These are phyloP conservation scores for Dactylellina leptospora DNA, from an alignment of 2,329 filamentous ascomycete species.

Conservation along the genomic window DNA sequence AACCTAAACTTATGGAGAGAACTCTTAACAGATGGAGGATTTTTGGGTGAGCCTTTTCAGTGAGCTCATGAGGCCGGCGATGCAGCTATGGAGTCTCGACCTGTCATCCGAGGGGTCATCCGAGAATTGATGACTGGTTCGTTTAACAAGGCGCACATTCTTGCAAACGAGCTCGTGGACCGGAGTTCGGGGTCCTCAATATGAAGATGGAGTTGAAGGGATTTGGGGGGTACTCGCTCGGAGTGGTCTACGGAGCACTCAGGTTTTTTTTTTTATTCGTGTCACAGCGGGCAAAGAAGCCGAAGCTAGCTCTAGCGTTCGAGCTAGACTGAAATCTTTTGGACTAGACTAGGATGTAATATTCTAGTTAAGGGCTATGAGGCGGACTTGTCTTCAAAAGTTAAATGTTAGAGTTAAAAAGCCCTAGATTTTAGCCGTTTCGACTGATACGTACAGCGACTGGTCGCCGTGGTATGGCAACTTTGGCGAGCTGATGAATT, in stretches of 20 bases:
- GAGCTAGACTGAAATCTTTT: slow-evolving; percentile 5
- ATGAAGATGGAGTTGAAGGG: too few relatives aligned
- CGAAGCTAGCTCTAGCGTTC: slow-evolving; percentile 19
- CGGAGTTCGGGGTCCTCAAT: slow-evolving; percentile 46
- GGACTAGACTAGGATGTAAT: slow-evolving; percentile 3
- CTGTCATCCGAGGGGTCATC: slow-evolving; percentile 13
- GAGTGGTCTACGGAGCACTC: neutral
- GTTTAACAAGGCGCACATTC: slow-evolving; percentile 18
- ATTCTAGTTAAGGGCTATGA: slow-evolving; percentile 30
- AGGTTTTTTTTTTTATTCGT: neutral
- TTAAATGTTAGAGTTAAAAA: slow-evolving; percentile 4
- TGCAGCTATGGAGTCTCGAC: slow-evolving; percentile 28
- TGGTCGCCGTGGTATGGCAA: neutral
- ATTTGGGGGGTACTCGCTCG: neutral
- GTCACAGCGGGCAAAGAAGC: slow-evolving; percentile 11
- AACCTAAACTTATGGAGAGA: neutral
- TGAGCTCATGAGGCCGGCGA: slow-evolving; percentile 32
- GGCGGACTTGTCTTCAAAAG: slow-evolving; percentile 8
- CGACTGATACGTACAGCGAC: neutral
- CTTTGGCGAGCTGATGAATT: slow-evolving; percentile 38
- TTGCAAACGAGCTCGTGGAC: slow-evolving; percentile 47
- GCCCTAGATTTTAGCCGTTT: slow-evolving; percentile 12
- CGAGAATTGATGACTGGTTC: slow-evolving; percentile 23
- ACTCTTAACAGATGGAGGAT: slow-evolving; percentile 1
- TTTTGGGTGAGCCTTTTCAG: neutral